phyloP scores from a whole-genome alignment of 495 filamentous ascomycete genomes.

The Chaetomidium leptoderma region DNA sequence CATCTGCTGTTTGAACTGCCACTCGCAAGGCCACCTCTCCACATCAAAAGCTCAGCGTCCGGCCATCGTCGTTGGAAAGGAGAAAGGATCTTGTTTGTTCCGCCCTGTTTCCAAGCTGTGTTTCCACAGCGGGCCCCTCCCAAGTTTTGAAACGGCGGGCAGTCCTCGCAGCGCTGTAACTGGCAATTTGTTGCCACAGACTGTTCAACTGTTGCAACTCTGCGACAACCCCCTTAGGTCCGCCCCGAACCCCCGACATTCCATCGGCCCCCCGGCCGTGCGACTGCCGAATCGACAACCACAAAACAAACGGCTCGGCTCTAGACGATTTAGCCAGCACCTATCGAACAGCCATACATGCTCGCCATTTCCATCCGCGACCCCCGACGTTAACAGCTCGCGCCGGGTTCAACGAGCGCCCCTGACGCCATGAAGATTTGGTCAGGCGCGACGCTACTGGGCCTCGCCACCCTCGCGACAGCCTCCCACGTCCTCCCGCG shows the following conservation, averaged over 20 bases:
- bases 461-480: slow-evolving; percentile 44
- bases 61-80: not conserved
- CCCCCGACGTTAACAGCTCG: slow-evolving; percentile 4
- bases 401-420: slow-evolving; percentile 12
- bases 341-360: slow-evolving; percentile 1
- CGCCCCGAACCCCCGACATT: not conserved
- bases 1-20: not conserved
- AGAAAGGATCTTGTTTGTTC: not conserved
- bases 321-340: not conserved
- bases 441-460: slow-evolving; percentile 33
- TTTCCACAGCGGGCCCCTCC: not conserved
- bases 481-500: slow-evolving; percentile 27
- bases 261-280: not conserved
- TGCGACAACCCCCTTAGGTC: not conserved
- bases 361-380: not conserved
- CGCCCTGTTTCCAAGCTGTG: not conserved
- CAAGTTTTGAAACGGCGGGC: not conserved
- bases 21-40: slow-evolving; percentile 15
- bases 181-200: too few species aligned
- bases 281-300: not conserved
- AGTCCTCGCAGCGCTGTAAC: too few species aligned
- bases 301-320: not conserved
- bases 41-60: slow-evolving; percentile 6
- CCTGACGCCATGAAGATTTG: slow-evolving; percentile 41
- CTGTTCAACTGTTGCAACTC: not conserved